Conservation (phyloP, 2,329 filamentous ascomycete genomes). For the Aspergillus awamori region DNA sequence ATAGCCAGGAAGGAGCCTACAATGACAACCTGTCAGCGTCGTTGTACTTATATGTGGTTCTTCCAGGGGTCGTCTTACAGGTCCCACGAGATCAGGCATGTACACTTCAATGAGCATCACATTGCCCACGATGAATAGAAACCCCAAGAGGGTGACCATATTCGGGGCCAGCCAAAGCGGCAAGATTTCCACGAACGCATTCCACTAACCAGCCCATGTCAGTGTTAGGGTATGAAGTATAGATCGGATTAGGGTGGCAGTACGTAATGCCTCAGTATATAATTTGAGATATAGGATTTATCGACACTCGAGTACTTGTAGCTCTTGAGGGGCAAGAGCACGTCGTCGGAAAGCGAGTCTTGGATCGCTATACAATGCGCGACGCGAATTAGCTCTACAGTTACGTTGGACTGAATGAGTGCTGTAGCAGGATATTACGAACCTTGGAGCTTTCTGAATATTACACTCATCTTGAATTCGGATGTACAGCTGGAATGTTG, state of each 20-base stretch:
- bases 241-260: slow-evolving; percentile 34
- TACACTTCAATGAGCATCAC: slow-evolving; percentile 73
- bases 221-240: slow-evolving; percentile 12
- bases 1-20: slow-evolving; percentile 85
- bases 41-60: not conserved
- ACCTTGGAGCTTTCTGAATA: slow-evolving; percentile 43
- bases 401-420: not conserved
- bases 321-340: slow-evolving; percentile 83
- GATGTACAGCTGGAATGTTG: slow-evolving; percentile 2
- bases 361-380: slow-evolving; percentile 36
- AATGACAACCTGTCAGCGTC: slow-evolving; percentile 18
- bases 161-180: slow-evolving; percentile 97
- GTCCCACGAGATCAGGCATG: slow-evolving; percentile 88
- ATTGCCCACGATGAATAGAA: slow-evolving; percentile 90
- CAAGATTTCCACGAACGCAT: slow-evolving; percentile 86
- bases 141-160: slow-evolving; percentile 93
- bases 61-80: slow-evolving; percentile 58
- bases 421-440: slow-evolving; percentile 14
- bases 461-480: slow-evolving; percentile 31
- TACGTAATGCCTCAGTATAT: slow-evolving; percentile 95
- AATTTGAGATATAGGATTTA: slow-evolving; percentile 89
- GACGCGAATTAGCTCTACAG: slow-evolving; percentile 8
- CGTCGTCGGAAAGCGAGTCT: slow-evolving; percentile 79
- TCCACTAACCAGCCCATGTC: slow-evolving; percentile 70
- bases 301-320: slow-evolving; percentile 99